A percentile compares a stretch with the other conserved stretches of the same genome.
Evolutionary conservation across 2,329 filamentous ascomycete species (phyloP).

Genomic region (Fusarium liriodendri): DNA sequence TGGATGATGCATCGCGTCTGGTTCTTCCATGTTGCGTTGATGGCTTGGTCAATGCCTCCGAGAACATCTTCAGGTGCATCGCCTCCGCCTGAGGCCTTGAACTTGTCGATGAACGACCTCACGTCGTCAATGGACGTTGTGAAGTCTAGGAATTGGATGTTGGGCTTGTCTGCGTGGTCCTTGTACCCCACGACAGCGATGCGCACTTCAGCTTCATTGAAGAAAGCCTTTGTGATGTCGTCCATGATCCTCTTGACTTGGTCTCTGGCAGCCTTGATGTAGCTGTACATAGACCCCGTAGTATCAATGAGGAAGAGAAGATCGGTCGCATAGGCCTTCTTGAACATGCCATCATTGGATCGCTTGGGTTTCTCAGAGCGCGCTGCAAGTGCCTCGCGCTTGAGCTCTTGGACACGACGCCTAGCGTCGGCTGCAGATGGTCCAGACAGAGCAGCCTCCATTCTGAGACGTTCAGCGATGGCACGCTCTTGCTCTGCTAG

Average conservation of each 20-base stretch:
- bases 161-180: conserved; percentile 43
- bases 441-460: conserved; percentile 3
- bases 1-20: conserved; percentile 44
- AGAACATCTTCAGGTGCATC: conserved; percentile 52
- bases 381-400: conserved; percentile 15
- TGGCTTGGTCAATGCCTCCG: conserved; percentile 46
- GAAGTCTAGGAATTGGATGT: conserved; percentile 24
- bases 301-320: conserved; percentile 53
- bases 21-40: conserved; percentile 48
- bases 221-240: conserved; percentile 46
- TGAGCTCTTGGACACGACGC: conserved; percentile 20
- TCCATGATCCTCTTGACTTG: conserved; percentile 49
- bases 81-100: conserved; percentile 38
- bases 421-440: conserved; percentile 17
- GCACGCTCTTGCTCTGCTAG: not conserved
- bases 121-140: conserved; percentile 11
- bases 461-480: conserved; percentile 11
- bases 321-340: conserved; percentile 49
- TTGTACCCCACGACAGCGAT: conserved; percentile 52
- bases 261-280: conserved; percentile 49
- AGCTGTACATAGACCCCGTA: conserved; percentile 47
- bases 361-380: conserved; percentile 7
- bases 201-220: conserved; percentile 49
- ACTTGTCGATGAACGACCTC: not conserved
- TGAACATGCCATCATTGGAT: conserved; percentile 46